Evolutionary conservation across 768 basidiomycete species (phyloP), one percentile per base, ranked within the genome.

Genomic region (Suillus variegatus): DNA sequence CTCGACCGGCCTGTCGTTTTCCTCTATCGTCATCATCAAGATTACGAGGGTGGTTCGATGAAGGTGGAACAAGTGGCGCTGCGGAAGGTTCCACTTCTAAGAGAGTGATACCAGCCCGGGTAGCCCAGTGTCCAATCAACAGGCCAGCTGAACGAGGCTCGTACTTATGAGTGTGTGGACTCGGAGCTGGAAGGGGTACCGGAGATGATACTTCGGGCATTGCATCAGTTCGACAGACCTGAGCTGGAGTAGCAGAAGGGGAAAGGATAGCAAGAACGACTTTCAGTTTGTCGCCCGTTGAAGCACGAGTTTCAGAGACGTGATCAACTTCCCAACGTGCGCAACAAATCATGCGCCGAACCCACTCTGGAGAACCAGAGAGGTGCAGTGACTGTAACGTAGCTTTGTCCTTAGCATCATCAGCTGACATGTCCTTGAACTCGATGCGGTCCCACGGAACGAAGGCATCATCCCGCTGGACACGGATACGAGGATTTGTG

Each of bases 401-500:
- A 14, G 74, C 55, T 46, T 72, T 69, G n/a, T 73, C 65, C 62
- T 74, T 73, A 22, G 74, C 69, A 43, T 73, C 67, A 10, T 72
- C 70, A 22, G 60, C 46, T 36, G 65, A 25, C 55, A 70, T 73
- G 43, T 84, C 82, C 54, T 75, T 78, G 77, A 91, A 87, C 4
- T 77, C 68, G 64, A 94, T 89, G 64, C 81, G 77, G 75, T 94
- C 92, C 93, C 93, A 95, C 35, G 85, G 85, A 38, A 93, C 88
- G 74, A 89, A 94, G 1, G 91, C 93, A 52, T 92, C 88, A 70
- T 94, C 93, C 36, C 86, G 83, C 76, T 94, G 93, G 20, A 94
- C 91, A 10, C 88, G 84, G 62, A 94, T 92, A 66, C 92, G 89
- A 4, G 88, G 84, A 72, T 94, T 94, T 28, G 86, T 84, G 40